Evolutionary conservation across 805 yeast genomes (phyloP).

Genomic region (Ogataea trehaloabstinens): DNA sequence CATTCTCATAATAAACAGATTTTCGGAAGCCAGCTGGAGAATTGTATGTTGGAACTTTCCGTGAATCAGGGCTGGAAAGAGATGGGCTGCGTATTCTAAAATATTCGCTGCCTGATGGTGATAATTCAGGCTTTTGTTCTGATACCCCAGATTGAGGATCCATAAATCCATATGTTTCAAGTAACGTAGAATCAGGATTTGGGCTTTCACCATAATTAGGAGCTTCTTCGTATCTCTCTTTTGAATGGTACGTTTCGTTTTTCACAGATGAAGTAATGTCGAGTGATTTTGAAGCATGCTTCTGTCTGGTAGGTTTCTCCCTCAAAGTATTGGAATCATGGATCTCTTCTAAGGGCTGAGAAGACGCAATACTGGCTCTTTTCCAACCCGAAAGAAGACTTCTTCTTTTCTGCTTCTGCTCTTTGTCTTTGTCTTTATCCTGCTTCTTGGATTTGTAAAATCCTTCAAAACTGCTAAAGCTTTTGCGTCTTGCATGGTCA

Average conservation of each 20-base stretch:
- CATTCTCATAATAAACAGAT: conserved; percentile 8
- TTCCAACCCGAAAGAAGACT: conserved; percentile 32
- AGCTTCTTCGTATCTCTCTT: not conserved
- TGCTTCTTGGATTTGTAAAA: conserved; percentile 7
- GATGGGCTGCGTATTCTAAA: conserved; percentile 6
- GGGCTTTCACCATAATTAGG: not conserved
- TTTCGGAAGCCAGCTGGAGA: conserved; percentile 13
- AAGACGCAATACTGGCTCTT: conserved; percentile 25
- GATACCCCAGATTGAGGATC: not conserved
- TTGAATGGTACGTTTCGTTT: not conserved
- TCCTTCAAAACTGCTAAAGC: conserved; percentile 16
- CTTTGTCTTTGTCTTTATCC: conserved; percentile 17
- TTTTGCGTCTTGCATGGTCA: conserved; percentile 16
- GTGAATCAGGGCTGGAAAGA: not conserved
- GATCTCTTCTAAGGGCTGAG: conserved; percentile 13
- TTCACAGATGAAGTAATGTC: not conserved
- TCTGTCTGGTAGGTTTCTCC: not conserved
- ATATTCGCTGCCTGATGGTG: conserved; percentile 8
- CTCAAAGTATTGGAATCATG: not conserved
- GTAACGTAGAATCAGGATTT: conserved; percentile 2
- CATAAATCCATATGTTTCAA: conserved; percentile 24
- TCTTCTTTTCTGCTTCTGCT: conserved; percentile 27
- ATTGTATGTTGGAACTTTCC: conserved; percentile 13
- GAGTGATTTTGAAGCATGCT: not conserved
- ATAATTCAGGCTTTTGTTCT: conserved; percentile 13